Conservation (phyloP, 1,139 yeast species). For the Nakaseomyces sp. region DNA sequence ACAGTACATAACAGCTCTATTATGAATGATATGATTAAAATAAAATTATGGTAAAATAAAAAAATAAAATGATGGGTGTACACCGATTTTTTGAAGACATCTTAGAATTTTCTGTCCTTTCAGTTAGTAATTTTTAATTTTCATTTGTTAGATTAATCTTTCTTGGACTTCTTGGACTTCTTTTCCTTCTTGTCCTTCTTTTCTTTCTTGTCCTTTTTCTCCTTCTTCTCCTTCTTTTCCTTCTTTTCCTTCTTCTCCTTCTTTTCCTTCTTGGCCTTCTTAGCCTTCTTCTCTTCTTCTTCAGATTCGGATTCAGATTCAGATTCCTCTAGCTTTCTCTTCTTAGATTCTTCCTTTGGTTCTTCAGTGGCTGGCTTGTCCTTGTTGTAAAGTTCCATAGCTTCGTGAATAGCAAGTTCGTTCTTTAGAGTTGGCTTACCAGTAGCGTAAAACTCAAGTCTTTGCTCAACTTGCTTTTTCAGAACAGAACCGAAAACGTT, state of each 20-base stretch:
- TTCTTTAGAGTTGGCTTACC: conserved; percentile 97
- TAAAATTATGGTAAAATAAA: conserved; percentile 10
- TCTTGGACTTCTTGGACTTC: conserved; percentile 42
- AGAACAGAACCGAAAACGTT: conserved; percentile 83
- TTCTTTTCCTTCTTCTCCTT: conserved; percentile 43
- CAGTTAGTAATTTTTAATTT: background rate
- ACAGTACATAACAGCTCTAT: conserved; percentile 8
- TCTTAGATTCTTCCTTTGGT: conserved; percentile 31
- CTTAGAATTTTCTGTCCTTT: background rate
- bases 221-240: conserved; percentile 47
- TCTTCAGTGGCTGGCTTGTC: conserved; percentile 38
- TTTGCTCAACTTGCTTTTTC: conserved; percentile 95
- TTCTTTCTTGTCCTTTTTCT: conserved; percentile 44
- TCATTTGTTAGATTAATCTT: conserved; percentile 13
- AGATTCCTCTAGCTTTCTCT: conserved; percentile 39
- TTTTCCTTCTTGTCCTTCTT: conserved; percentile 50
- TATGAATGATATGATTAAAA: conserved; percentile 7
- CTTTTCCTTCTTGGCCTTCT: conserved; percentile 37
- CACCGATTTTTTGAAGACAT: conserved; percentile 2
- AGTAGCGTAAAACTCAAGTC: conserved; percentile 89
- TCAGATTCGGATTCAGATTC: conserved; percentile 18
- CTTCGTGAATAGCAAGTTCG: conserved; percentile 86
- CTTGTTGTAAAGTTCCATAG: conserved; percentile 62
- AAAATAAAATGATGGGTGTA: conserved; percentile 7
- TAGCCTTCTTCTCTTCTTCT: conserved; percentile 32